Percentiles rank a stretch among this genome's conserved stretches.
Conservation (phyloP, 1,284 basidiomycete species). For the Hymenochaete sp. region DNA sequence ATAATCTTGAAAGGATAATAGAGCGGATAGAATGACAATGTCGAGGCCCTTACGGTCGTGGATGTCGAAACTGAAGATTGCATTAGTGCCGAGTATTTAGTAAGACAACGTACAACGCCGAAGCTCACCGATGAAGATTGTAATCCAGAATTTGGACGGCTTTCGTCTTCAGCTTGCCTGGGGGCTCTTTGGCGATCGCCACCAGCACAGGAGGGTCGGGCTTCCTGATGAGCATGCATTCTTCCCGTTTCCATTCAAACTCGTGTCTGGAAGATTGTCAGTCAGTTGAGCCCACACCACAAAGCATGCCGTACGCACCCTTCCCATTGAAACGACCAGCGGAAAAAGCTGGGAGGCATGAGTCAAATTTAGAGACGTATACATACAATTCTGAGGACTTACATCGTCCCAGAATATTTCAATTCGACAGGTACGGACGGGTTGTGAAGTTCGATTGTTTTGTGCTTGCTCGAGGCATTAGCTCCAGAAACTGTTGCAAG, state of each 20-base stretch:
- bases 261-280: constrained; percentile 46
- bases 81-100: not conserved
- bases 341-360: constrained; percentile 36
- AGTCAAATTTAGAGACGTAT: not conserved
- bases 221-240: constrained; percentile 73
- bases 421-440: constrained; percentile 62
- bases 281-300: not conserved
- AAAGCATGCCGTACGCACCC: constrained; percentile 41
- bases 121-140: constrained; percentile 52
- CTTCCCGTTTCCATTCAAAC: constrained; percentile 77
- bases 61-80: constrained; percentile 60
- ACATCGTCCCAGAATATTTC: constrained; percentile 62
- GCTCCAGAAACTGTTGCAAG: constrained; percentile 58
- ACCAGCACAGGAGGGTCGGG: constrained; percentile 79
- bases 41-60: constrained; percentile 77
- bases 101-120: not conserved
- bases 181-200: constrained; percentile 67
- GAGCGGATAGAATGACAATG: constrained; percentile 65
- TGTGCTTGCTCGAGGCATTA: constrained; percentile 56
- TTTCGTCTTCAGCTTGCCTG: constrained; percentile 54
- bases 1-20: constrained; percentile 68
- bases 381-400: constrained; percentile 6
- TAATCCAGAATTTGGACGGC: constrained; percentile 81
- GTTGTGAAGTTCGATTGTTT: constrained; percentile 67
- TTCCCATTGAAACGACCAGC: constrained; percentile 76